These are phyloP conservation scores for Stereocaulon alpinum DNA, from an alignment of 495 filamentous ascomycete genomes.

Conservation along the genomic window DNA sequence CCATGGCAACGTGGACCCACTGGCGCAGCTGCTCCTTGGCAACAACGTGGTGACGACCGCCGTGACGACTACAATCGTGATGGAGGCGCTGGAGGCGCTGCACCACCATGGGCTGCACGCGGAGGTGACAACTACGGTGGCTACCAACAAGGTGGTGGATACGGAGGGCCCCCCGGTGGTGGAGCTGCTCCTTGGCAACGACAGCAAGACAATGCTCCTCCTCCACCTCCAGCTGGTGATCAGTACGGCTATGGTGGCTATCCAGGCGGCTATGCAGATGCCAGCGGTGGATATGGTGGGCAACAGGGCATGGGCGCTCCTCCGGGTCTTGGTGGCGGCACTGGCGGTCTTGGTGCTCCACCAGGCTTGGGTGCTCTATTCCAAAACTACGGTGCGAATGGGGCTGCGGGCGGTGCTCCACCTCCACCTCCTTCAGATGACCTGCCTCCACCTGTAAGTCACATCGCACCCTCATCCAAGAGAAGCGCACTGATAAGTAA, in stretches of 20 bases:
- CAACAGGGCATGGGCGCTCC: constrained; percentile 52
- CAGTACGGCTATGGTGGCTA: constrained; percentile 43
- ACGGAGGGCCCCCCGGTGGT: constrained; percentile 33
- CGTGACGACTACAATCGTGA: constrained; percentile 42
- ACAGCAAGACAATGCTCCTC: constrained; percentile 37
- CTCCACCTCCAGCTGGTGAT: constrained; percentile 33
- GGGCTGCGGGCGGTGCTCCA: constrained; percentile 36
- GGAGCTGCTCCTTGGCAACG: constrained; percentile 65
- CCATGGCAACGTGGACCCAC: constrained; percentile 90
- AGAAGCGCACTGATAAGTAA: constrained; percentile 15
- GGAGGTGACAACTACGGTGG: constrained; percentile 45
- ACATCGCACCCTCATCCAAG: background rate
- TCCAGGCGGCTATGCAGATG: constrained; percentile 23
- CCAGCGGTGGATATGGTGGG: constrained; percentile 18
- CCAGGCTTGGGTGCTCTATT: constrained; percentile 61
- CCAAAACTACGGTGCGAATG: constrained; percentile 44
- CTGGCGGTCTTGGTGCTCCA: constrained; percentile 41
- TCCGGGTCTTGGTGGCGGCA: constrained; percentile 44
- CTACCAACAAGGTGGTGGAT: constrained; percentile 32
- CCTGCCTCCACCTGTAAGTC: constrained; percentile 52
- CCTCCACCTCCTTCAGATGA: constrained; percentile 52
- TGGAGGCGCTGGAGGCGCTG: constrained; percentile 31
- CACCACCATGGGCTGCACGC: constrained; percentile 46
- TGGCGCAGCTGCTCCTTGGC: constrained; percentile 74
- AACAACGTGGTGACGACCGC: constrained; percentile 48